Evolutionary conservation across 495 filamentous ascomycete species (phyloP).

Genomic region (Letharia columbiana): DNA sequence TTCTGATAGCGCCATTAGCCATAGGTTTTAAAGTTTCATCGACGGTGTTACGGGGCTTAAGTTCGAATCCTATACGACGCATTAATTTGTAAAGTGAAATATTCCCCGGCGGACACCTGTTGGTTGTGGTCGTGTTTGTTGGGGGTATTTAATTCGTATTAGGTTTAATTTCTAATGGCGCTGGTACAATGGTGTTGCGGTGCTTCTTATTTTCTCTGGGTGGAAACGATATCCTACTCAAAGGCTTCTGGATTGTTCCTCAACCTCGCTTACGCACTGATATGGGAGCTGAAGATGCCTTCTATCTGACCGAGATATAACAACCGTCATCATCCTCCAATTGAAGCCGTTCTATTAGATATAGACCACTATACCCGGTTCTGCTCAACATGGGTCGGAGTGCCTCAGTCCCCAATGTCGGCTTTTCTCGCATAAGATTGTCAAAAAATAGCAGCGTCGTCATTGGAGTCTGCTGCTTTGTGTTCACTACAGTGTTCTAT

Average conservation of each 20-base stretch:
- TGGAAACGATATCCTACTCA: not conserved
- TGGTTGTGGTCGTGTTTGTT: too few relatives aligned
- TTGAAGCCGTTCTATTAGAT: not conserved
- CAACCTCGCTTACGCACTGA: not conserved
- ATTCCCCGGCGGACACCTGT: too few relatives aligned
- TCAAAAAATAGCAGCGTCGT: not conserved
- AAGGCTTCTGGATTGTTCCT: not conserved
- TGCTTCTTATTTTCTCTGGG: too few relatives aligned
- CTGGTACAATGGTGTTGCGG: too few relatives aligned
- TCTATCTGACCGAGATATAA: not conserved
- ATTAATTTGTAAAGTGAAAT: too few relatives aligned
- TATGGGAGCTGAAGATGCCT: not conserved
- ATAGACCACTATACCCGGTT: not conserved
- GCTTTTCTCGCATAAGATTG: not conserved
- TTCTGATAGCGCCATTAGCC: too few relatives aligned
- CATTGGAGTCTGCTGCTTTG: not conserved
- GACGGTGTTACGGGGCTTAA: too few relatives aligned
- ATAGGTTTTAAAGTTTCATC: too few relatives aligned
- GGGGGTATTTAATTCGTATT: too few relatives aligned
- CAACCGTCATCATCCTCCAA: not conserved
- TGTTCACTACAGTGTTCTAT: not conserved
- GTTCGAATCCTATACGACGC: too few relatives aligned
- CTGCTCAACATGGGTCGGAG: not conserved
- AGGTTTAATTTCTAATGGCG: too few relatives aligned
- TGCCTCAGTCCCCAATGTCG: not conserved